These are phyloP conservation scores for Naganishia randhawae DNA, from an alignment of 768 basidiomycete species.

Conservation along the genomic window DNA sequence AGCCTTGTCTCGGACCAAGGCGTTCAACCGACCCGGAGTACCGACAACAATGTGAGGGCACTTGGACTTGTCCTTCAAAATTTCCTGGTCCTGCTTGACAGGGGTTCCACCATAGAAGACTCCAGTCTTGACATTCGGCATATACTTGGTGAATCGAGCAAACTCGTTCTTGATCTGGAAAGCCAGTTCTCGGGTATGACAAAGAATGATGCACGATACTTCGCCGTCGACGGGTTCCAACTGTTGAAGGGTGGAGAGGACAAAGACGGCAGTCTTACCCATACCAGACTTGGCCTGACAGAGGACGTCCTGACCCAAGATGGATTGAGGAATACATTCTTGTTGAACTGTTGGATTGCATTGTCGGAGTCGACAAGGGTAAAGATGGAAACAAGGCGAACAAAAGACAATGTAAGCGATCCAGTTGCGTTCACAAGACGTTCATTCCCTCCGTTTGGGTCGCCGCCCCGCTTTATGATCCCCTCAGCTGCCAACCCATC, in stretches of 20 bases:
- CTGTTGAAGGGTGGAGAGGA: slow-evolving; percentile 94
- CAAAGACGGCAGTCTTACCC: slow-evolving; percentile 96
- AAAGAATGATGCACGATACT: slow-evolving; percentile 93
- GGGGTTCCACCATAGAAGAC: slow-evolving; percentile 98
- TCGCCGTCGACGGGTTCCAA: slow-evolving; percentile 97
- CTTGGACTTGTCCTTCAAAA: slow-evolving; percentile 89
- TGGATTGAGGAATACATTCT: slow-evolving; percentile 99
- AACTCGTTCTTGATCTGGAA: slow-evolving; percentile 99
- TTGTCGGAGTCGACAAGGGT: not conserved
- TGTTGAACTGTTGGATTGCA: slow-evolving; percentile 74
- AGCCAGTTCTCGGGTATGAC: slow-evolving; percentile 97
- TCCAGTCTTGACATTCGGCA: slow-evolving; percentile 95
- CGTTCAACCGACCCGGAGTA: slow-evolving; percentile 94
- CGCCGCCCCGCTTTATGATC: not conserved
- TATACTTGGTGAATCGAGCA: slow-evolving; percentile 97
- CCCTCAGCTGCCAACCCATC: not conserved
- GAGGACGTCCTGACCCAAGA: slow-evolving; percentile 97
- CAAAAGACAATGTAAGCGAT: slow-evolving; percentile 26
- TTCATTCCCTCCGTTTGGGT: slow-evolving; percentile 2
- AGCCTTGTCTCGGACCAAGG: slow-evolving; percentile 89
- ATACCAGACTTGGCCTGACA: slow-evolving; percentile 98
- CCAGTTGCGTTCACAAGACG: not conserved
- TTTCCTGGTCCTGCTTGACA: slow-evolving; percentile 86
- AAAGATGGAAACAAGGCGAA: slow-evolving; percentile 9
- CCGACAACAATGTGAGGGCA: slow-evolving; percentile 99